phyloP scores from a whole-genome alignment of 306 rosid species.

The Urtica urens region DNA sequence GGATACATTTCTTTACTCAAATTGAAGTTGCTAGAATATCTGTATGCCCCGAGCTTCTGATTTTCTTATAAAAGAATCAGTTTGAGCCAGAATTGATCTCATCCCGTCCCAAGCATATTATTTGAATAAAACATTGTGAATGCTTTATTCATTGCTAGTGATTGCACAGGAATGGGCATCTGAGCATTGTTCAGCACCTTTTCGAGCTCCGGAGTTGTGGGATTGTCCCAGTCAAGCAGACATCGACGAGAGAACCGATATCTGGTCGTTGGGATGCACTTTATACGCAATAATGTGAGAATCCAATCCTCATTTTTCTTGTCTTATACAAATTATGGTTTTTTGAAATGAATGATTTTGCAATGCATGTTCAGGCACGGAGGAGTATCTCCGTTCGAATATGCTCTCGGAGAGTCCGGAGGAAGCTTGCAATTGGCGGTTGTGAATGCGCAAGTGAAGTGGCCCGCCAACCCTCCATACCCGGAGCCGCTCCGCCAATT shows the following conservation, averaged over 20 bases:
- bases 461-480: slow-evolving; percentile 82
- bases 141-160: too few relatives aligned
- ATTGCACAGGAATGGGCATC: slow-evolving; percentile 91
- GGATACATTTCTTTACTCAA: too few relatives aligned
- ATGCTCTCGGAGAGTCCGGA: slow-evolving; percentile 94
- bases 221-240: slow-evolving; percentile 86
- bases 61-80: too few relatives aligned
- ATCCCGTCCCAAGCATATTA: too few relatives aligned
- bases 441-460: slow-evolving; percentile 77
- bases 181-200: slow-evolving; percentile 95
- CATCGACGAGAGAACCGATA: slow-evolving; percentile 90
- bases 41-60: too few relatives aligned
- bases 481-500: slow-evolving; percentile 94
- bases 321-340: slow-evolving; percentile 1
- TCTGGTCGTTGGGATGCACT: slow-evolving; percentile 98
- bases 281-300: slow-evolving; percentile 92
- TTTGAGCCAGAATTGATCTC: too few relatives aligned
- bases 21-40: too few relatives aligned
- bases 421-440: slow-evolving; percentile 94
- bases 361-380: slow-evolving; percentile 74
- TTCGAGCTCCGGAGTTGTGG: slow-evolving; percentile 98
- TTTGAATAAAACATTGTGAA: too few relatives aligned
- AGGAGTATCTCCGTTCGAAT: slow-evolving; percentile 92
- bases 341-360: too few relatives aligned
- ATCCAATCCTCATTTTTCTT: slow-evolving; percentile 7